phyloP scores from a whole-genome alignment of 352 stramenopile genomes.

The Pythium angustatum region DNA sequence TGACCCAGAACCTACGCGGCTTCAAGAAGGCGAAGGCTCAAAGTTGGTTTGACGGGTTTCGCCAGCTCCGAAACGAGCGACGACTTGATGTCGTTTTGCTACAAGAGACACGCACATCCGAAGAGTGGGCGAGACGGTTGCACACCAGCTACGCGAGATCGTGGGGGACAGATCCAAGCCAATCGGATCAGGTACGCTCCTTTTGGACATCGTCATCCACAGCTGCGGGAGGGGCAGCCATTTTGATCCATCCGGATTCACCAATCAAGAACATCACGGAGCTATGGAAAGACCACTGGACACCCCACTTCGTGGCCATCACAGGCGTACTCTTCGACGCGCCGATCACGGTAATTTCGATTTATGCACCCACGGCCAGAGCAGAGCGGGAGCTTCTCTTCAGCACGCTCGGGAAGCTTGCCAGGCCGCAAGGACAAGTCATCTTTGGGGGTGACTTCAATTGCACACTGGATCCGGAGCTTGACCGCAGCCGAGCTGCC shows the following conservation, averaged over 20 bases:
- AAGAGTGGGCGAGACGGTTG: not conserved
- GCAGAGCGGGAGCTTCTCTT: not conserved
- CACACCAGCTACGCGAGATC: not conserved
- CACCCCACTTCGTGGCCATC: not conserved
- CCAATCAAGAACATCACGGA: not conserved
- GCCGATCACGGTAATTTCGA: not conserved
- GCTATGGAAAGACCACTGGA: not conserved
- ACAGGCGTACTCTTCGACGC: not conserved
- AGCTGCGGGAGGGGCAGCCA: not conserved
- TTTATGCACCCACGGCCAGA: not conserved
- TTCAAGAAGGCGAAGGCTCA: not conserved
- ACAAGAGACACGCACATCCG: not conserved
- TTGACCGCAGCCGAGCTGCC: conserved; percentile 10
- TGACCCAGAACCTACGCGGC: not conserved
- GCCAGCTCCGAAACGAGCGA: not conserved
- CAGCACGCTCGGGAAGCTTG: not conserved
- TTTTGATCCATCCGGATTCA: not conserved
- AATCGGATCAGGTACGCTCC: not conserved
- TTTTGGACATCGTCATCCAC: not conserved
- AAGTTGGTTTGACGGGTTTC: not conserved
- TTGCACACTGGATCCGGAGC: conserved; percentile 7
- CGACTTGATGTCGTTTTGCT: not conserved
- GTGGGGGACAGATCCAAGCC: not conserved
- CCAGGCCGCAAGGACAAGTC: not conserved
- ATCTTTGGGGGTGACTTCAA: conserved; percentile 16